Base-by-base conservation (phyloP, 768 basidiomycete genomes). In the Saitozyma podzolica region DNA sequence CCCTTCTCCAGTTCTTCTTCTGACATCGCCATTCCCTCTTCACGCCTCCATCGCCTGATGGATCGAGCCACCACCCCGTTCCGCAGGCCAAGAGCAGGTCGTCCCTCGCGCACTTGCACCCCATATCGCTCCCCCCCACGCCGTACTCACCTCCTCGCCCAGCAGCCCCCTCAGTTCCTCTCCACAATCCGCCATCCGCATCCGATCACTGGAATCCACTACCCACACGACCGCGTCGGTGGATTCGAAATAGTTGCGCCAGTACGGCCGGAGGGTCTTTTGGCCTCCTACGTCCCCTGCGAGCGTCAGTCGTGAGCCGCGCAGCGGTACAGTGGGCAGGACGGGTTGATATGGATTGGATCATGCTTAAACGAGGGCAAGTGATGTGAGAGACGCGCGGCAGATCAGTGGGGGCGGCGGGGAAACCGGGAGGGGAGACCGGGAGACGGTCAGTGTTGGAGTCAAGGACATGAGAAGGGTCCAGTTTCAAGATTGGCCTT, bases 231-330 rank as follows among this genome's bases (percentile, higher is more conserved):
- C 83, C 8, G 90, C 95, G 80, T 98, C 96, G 9, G 96, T 98
- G 80, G 93, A 91, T 80, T 99, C 96, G 70, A 98, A 98, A 81
- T 98, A 98, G 80, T 98, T 99, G 29, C 92, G 84, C 96, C 96
- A 99, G 79, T 98, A 98, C 8, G 96, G 95, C 40, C 96, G 86
- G 56, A 99, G 86, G 0, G 92, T 94, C 61, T 89, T 87, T 79
- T 99, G 96, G 20, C 96, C 95, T 42, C 96, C 96, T 42, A 98
- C 92, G 78, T 99, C 96, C 96, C 95, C 94, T 97, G n/a, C 19
- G 20, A n/a, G 19, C 47, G 29, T 29, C 5, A 29, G 29, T 29
- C 2, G 29, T 29, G 29, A 29, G 29, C 2, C 29, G 29, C 5
- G 29, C 29, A 29, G 29, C n/a, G 29, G 29, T 29, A 29, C 29